Base-by-base conservation (phyloP, 371 early-diverging fungal genomes). In the Mortierella sp. region DNA sequence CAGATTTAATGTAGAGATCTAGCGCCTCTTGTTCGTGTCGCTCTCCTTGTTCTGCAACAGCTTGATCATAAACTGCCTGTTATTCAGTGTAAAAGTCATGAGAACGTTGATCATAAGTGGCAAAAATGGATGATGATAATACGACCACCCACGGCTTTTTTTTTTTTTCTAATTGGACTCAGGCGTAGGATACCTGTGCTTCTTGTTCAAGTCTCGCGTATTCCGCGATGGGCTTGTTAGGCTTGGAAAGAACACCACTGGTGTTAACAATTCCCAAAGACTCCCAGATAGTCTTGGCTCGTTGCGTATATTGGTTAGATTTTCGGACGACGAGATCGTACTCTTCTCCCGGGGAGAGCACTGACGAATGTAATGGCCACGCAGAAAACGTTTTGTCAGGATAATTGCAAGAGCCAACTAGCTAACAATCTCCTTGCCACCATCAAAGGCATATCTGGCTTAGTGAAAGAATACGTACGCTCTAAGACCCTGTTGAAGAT, bases 141-240 rank as follows among this genome's bases (percentile, higher is more conserved):
- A 14, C 10, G 28, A 19, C 18, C 23, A 38, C 21, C 21, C 14
- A 42, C 19, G 13, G 8, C 27, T 45, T 1, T 19, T 19, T 50
- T 50, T 14, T n/a, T 23, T 47, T 58, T 16, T 27, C 16, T 21
- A 28, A 14, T 1, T 14, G n/a, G n/a, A n/a, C n/a, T n/a, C n/a
- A n/a, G n/a, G n/a, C n/a, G n/a, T n/a, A n/a, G n/a, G n/a, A 23
- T 76, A 70, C 78, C 60, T 76, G 70, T 38, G 78, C 78, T 18
- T 76, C 78, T 52, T 70, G 67, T 24, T 66, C 66, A 13, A 76
- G 67, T 46, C 54, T 54, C 24, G 66, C 78, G n/a, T 61, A 70
- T 27, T 24, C 52, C 6, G 71, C 60, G 10, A 76, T n/a, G 10
- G 61, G 67, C 27, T 70, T 70, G 48, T 66, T 58, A 10, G 63